Base-by-base conservation (phyloP, 1,139 yeast genomes). In the Taiozyma onychis region DNA sequence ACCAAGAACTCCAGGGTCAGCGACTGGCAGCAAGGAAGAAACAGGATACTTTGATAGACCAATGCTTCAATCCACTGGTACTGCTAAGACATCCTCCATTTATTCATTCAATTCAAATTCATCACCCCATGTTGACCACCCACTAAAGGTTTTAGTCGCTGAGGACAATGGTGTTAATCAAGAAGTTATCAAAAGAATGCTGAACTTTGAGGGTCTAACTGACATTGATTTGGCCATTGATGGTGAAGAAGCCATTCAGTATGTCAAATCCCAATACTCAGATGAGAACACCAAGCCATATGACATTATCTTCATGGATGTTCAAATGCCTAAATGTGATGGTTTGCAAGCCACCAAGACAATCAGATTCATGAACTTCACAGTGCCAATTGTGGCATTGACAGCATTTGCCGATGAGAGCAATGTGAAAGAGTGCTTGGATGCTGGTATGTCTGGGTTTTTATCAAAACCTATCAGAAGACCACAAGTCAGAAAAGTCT, bases 321-420 rank as follows among this genome's bases (percentile, higher is more conserved):
- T 93, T 48, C 97, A 90, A 67, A 93, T 93, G 99, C 99, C 98
- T 3, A 83, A 80, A 58, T 76, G 88, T 57, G 96, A 90, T 66
- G 99, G 99, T 2, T 69, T 91, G 44, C 74, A 81, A 34, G 96
- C 98, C 1, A 88, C 97, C 0, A 78, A 74, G 58, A 73, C 78
- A 65, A 87, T 93, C 43, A 75, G 97, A 47, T 82, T 84, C 47
- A 69, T 88, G 50, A 76, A 79, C 4, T 90, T 79, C 64, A 70
- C 72, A 0, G 77, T 79, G 27, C 97, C 97, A 0, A 90, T 93
- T 52, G 90, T 93, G 47, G 98, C 98, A 0, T 73, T 93, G 53
- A 93, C 98, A 0, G 98, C 97, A 2, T 89, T 85, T 72, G 96
- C 96, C 0, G 97, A 90, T 68, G 89, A 86, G 57, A 83, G 88